Conservation (phyloP, 352 stramenopile species). For the Globisporangium irregulare region DNA sequence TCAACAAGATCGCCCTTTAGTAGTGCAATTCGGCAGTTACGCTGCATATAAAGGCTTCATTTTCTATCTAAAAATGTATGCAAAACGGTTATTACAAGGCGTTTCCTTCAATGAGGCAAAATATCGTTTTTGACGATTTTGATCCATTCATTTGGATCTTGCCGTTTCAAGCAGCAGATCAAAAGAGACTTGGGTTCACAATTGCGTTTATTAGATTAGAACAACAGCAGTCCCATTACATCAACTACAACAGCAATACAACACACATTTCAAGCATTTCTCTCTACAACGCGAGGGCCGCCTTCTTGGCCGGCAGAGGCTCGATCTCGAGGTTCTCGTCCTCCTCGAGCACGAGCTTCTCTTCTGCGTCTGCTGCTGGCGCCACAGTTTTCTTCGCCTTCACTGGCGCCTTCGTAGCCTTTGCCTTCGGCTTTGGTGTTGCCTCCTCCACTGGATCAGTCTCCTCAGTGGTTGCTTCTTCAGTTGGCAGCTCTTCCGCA, state of each 20-base stretch:
- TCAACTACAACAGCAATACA: not conserved
- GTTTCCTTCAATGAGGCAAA: too few species aligned
- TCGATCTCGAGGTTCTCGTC: conserved; percentile 4
- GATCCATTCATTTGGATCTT: not conserved
- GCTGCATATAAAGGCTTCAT: not conserved
- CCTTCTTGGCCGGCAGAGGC: not conserved
- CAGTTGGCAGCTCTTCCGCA: not conserved
- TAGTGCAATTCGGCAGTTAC: not conserved
- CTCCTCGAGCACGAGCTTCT: not conserved
- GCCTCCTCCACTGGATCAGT: not conserved
- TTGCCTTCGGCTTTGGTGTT: not conserved
- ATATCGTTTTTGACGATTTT: too few species aligned
- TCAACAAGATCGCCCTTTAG: not conserved
- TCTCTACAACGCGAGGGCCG: not conserved
- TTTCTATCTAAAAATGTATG: not conserved
- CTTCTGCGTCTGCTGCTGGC: not conserved
- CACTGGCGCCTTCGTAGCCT: not conserved
- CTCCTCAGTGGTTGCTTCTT: not conserved
- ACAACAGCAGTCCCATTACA: not conserved
- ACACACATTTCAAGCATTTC: not conserved
- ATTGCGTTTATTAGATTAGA: too few species aligned
- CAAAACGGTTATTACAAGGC: not conserved
- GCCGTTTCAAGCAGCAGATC: not conserved
- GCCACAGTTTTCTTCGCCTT: not conserved
- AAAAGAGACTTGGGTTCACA: too few species aligned